Evolutionary conservation across 108 stramenopile genomes (phyloP), one percentile per base, ranked within the genome.

Genomic region (Cyclostephanos invisitatus): DNA sequence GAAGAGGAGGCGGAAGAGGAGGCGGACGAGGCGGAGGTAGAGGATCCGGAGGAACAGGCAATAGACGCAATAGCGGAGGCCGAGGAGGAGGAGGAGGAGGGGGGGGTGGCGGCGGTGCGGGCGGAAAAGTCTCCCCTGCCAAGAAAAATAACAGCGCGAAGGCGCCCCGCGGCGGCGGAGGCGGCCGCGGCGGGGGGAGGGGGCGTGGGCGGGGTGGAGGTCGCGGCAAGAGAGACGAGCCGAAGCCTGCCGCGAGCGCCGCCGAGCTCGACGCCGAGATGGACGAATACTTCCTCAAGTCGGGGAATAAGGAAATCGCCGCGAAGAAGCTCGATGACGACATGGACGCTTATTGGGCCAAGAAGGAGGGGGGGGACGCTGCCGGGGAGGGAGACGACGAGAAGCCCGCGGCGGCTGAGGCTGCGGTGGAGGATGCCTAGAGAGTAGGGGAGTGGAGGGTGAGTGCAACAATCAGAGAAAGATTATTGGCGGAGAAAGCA

Each of bases 291-390:
- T 91, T 89, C 90, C 53, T 83, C 51, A 84, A 84, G 62, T 73
- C 71, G 17, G 85, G 83, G 55, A 87, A 94, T 72, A 89, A 90
- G 84, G 83, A 89, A 66, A 62, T 91, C n/a, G 90, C 81, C 2
- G 71, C 78, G 24, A 94, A 94, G 73, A 94, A 94, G 68, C 72
- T 94, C 57, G 87, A 91, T 62, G 90, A 94, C 72, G 92, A 94
- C 59, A 91, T 94, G 92, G 92, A 94, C 53, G 70, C 66, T 10
- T 94, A 94, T 69, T 91, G 90, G 92, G 76, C 76, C 40, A 87
- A 89, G 75, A 89, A 87, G 59, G 81, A 67, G 40, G 81, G 75
- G 24, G 78, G 29, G 15, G 82, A 60, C 36, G 80, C 61, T 11
- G 82, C 59, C 18, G 80, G 37, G 3, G 71, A 24, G 0, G 80